These are phyloP conservation scores for Ulota crispa DNA, from an alignment of 225 moss, liverwort and hornwort species.

Conservation along the genomic window DNA sequence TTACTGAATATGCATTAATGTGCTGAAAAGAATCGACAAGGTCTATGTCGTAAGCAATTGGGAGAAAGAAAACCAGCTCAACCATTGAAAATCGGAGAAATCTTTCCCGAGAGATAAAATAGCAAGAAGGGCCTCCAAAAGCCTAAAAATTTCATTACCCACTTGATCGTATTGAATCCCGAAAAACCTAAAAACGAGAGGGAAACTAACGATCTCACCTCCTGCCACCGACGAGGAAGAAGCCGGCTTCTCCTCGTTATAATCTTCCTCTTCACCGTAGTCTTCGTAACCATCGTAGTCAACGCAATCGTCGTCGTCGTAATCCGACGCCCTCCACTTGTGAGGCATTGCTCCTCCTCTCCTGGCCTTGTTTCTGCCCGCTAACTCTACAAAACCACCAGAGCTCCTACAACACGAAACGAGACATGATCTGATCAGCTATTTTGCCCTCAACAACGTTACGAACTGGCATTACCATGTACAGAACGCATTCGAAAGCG, in stretches of 20 bases:
- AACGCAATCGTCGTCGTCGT: slow-evolving; percentile 37
- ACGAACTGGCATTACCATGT: not conserved
- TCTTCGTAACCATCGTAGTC: slow-evolving; percentile 38
- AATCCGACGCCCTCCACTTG: slow-evolving; percentile 40
- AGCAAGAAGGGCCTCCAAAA: slow-evolving; percentile 5
- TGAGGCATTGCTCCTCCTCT: slow-evolving; percentile 58
- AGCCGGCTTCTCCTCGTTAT: not conserved
- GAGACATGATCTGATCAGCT: not conserved
- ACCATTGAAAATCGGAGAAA: not conserved
- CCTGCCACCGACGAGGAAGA: slow-evolving; percentile 27
- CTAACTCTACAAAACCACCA: not conserved
- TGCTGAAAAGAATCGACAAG: not conserved
- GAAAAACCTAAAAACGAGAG: not conserved
- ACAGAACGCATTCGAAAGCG: not conserved
- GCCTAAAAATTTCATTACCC: not conserved
- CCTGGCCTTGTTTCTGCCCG: not conserved
- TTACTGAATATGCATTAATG: not conserved
- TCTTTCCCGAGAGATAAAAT: not conserved
- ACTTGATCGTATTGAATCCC: not conserved
- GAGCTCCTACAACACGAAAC: not conserved
- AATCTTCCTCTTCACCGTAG: slow-evolving; percentile 27
- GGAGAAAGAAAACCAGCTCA: slow-evolving; percentile 4
- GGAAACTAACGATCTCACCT: slow-evolving; percentile 25
- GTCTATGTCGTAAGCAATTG: not conserved
- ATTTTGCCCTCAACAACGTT: not conserved